These are phyloP conservation scores for Juglanconis sp. DNA, from an alignment of 2,329 filamentous ascomycete genomes.

Conservation along the genomic window DNA sequence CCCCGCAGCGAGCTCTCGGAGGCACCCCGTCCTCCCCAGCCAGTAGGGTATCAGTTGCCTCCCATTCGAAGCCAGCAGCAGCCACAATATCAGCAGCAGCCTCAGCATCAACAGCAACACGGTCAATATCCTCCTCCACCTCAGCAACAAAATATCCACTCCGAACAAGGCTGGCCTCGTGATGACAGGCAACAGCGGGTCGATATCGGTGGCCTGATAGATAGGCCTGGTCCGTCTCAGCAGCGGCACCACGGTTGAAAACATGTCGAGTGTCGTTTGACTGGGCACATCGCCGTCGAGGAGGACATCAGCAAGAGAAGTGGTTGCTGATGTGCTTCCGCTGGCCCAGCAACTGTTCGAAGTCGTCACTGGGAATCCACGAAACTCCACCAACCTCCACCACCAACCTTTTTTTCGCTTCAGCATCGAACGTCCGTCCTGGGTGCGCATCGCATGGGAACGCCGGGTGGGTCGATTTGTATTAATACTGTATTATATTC, in stretches of 20 bases:
- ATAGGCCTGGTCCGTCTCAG: conserved; percentile 45
- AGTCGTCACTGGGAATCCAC: neutral
- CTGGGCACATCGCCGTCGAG: neutral
- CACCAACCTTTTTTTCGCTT: neutral
- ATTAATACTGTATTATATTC: conserved; percentile 11
- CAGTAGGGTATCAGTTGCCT: conserved; percentile 42
- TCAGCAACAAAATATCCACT: conserved; percentile 22
- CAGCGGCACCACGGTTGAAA: conserved; percentile 20
- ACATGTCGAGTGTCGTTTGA: neutral
- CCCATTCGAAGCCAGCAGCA: conserved; percentile 43
- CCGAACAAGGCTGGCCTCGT: conserved; percentile 31
- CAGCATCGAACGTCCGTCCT: neutral
- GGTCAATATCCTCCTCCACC: conserved; percentile 25
- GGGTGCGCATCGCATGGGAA: neutral
- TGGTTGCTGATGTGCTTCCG: neutral
- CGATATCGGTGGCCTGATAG: conserved; percentile 61
- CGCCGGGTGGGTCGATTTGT: conserved; percentile 4
- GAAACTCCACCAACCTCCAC: neutral
- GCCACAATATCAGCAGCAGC: conserved; percentile 22
- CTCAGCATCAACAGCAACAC: conserved; percentile 27
- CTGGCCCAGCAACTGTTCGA: neutral
- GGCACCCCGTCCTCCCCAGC: conserved; percentile 29
- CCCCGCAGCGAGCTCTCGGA: conserved; percentile 49
- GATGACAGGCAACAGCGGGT: conserved; percentile 52
- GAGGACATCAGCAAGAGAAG: neutral